Percentiles rank a stretch among this genome's conserved stretches.
These are phyloP conservation scores for Phytophthora fragariaefolia DNA, from an alignment of 352 stramenopile species.

Conservation along the genomic window DNA sequence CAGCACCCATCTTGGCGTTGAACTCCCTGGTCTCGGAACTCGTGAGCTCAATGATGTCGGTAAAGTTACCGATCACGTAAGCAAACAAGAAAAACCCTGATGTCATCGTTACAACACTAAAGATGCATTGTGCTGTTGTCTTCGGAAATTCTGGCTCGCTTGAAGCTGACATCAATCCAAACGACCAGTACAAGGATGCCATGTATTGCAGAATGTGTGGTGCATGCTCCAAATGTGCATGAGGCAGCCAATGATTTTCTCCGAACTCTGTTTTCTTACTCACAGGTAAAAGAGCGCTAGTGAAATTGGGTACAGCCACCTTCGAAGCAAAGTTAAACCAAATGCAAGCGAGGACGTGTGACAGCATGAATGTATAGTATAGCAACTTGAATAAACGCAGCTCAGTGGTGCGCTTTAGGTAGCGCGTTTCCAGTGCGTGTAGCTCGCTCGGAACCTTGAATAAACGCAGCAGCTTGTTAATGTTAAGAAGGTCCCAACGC, in stretches of 20 bases:
- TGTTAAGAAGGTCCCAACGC: conserved; percentile 57
- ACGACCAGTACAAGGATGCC: conserved; percentile 65
- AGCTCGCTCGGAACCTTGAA: conserved; percentile 61
- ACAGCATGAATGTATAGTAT: conserved; percentile 76
- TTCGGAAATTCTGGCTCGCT: conserved; percentile 60
- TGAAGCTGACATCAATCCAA: conserved; percentile 66
- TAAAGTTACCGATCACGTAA: conserved; percentile 75
- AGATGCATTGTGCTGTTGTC: conserved; percentile 53
- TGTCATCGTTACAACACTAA: conserved; percentile 64
- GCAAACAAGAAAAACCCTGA: conserved; percentile 71
- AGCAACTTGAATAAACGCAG: conserved; percentile 72
- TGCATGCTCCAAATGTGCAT: conserved; percentile 29
- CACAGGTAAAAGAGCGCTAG: neutral
- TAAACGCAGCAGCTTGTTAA: conserved; percentile 69
- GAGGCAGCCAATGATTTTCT: conserved; percentile 43
- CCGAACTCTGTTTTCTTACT: conserved; percentile 34
- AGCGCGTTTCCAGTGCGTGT: conserved; percentile 57
- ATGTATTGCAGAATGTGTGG: conserved; percentile 53
- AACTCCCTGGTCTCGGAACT: conserved; percentile 69
- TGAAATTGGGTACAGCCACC: conserved; percentile 34
- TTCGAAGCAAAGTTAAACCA: conserved; percentile 70
- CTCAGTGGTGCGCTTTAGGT: conserved; percentile 64
- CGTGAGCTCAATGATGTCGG: conserved; percentile 63
- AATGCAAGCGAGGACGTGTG: conserved; percentile 62
- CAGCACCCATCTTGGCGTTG: conserved; percentile 54